Base-by-base conservation (phyloP, 108 stramenopile genomes). In the Poteriospumella lacustris region DNA sequence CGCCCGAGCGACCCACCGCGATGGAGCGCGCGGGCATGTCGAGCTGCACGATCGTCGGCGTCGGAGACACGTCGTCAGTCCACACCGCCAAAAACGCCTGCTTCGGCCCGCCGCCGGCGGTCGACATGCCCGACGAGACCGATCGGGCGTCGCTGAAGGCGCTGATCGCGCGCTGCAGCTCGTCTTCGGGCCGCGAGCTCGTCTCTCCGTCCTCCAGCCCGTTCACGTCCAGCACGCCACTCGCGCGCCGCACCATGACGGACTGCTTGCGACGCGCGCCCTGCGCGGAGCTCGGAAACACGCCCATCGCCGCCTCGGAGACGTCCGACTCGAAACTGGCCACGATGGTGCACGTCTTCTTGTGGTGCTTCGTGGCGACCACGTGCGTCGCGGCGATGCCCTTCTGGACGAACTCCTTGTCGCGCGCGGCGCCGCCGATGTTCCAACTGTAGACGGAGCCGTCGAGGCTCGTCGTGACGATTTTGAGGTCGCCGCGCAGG, bases 401-500 rank as follows among this genome's bases (percentile, higher is more conserved):
- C 5, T 24, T 3, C 9, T 64, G 3, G 36, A 64, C 60, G 36
- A 29, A 52, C 42, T 73, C 70, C 12, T 33, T 73, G 9, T 56
- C 70, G 9, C 26, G 43, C 5, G 47, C 42, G 5, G 9, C 31
- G 26, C 40, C 12, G 9, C 70, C 33, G 24, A 73, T 33, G 26
- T 38, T 73, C 70, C 70, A 73, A 29, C 47, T 33, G 36, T 73
- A 73, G 29, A 73, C 70, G 19, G 12, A 26, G 31, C 70, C 70
- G 36, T 73, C 70, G 5, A 5, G 5, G 24, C 9, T 12, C 26
- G 44, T 12, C 31, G 70, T 73, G 70, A 73, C 9, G 70, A 73
- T 3, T 19, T 12, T 44, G 15, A 3, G 9, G 24, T 73, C 70
- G 42, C 36, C 41, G 9, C 47, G 70, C 9, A 26, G 12, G 36